A percentile compares a stretch with the other conserved stretches of the same genome.
These are phyloP conservation scores for Pseudocercospora vitis DNA, from an alignment of 2,329 filamentous ascomycete species.

Conservation along the genomic window DNA sequence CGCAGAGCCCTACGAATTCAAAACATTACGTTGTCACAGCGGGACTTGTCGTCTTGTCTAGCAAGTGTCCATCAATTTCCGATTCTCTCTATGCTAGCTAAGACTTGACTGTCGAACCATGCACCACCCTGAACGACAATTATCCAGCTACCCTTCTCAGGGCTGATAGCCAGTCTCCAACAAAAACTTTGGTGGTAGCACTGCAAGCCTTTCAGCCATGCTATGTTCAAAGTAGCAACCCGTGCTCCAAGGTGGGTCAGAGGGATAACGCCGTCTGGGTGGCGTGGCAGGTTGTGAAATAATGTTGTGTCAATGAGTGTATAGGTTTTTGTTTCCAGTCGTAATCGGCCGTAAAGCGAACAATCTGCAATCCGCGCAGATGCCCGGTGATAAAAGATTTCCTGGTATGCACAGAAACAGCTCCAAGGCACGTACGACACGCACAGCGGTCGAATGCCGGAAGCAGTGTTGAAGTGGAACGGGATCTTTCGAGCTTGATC, in stretches of 20 bases:
- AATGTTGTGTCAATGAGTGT: conserved; percentile 5
- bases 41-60: too few species aligned
- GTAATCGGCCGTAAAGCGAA: conserved; percentile 16
- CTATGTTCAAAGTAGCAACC: background rate
- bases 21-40: too few species aligned
- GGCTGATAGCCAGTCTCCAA: background rate
- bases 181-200: background rate
- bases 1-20: too few species aligned
- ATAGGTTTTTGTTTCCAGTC: conserved; percentile 5
- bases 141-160: conserved; percentile 5
- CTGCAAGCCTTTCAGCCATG: background rate
- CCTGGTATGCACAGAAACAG: conserved; percentile 16
- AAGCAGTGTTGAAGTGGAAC: conserved; percentile 6
- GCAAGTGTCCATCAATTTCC: background rate
- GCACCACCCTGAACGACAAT: background rate
- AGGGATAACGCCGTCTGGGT: background rate
- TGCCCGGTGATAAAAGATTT: background rate
- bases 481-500: background rate
- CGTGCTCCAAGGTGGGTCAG: background rate
- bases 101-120: background rate
- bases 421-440: conserved; percentile 1
- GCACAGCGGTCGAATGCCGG: conserved; percentile 8
- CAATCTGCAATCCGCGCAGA: background rate
- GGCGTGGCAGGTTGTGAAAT: background rate
- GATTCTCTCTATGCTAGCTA: background rate